A percentile compares a stretch with the other conserved stretches of the same genome.
Conservation (phyloP, 352 stramenopile genomes). For the Phytophthora ramorum region DNA sequence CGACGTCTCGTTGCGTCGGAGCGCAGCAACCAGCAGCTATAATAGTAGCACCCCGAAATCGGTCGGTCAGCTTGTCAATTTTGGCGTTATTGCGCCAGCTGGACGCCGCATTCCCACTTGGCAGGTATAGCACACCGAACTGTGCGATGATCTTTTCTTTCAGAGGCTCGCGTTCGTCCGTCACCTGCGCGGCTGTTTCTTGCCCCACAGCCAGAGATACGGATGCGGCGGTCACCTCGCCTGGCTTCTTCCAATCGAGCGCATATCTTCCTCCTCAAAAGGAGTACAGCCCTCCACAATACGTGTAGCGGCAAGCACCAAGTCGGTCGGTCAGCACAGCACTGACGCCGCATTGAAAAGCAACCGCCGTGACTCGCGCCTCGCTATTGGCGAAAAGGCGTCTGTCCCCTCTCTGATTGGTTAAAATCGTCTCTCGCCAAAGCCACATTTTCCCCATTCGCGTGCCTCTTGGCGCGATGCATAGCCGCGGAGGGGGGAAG, state of each 20-base stretch:
- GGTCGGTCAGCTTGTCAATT: neutral
- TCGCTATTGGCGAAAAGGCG: neutral
- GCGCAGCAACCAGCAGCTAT: too few species aligned
- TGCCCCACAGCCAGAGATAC: constrained; percentile 24
- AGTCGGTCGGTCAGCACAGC: neutral
- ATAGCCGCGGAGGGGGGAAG: constrained; percentile 32
- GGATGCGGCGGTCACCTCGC: constrained; percentile 16
- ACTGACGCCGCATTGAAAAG: neutral
- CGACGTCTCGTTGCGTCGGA: neutral
- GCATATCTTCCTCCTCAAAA: neutral
- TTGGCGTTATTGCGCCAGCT: constrained; percentile 16
- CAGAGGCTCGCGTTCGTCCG: neutral
- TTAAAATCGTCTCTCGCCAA: constrained; percentile 7
- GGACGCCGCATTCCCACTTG: constrained; percentile 19
- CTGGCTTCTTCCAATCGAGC: constrained; percentile 27
- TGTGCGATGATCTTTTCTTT: neutral
- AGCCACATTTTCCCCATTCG: constrained; percentile 29
- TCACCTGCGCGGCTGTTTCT: constrained; percentile 26
- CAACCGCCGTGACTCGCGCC: neutral
- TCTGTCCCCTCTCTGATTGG: constrained; percentile 15
- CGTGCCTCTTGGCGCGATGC: constrained; percentile 22
- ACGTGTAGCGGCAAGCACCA: neutral
- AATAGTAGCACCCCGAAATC: neutral
- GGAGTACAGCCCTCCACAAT: neutral
- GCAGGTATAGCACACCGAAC: constrained; percentile 22